Evolutionary conservation across 192 early-diverging fungal genomes (phyloP).

Genomic region (Coemansia pectinata): DNA sequence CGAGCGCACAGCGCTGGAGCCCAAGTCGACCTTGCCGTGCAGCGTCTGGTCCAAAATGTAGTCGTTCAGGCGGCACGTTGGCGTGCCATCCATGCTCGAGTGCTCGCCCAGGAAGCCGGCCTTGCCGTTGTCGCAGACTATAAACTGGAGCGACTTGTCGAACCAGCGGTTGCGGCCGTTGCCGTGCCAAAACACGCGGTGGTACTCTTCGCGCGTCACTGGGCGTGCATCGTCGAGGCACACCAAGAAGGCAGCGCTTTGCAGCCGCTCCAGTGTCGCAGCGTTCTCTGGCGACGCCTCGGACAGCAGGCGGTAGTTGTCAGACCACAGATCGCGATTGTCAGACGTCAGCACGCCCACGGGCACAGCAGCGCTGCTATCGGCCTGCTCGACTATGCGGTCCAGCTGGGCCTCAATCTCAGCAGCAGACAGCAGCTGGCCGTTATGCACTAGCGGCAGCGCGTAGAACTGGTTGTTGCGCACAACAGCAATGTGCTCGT

Average conservation of each 20-base stretch:
- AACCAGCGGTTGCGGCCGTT: slow-evolving; percentile 97
- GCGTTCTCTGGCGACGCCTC: slow-evolving; percentile 70
- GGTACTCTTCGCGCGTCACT: slow-evolving; percentile 85
- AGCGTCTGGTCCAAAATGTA: slow-evolving; percentile 62
- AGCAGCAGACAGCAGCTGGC: slow-evolving; percentile 75
- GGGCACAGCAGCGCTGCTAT: slow-evolving; percentile 65
- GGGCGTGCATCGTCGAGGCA: slow-evolving; percentile 89
- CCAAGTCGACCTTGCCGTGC: slow-evolving; percentile 74
- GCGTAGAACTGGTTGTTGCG: slow-evolving; percentile 91
- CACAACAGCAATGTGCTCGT: slow-evolving; percentile 85
- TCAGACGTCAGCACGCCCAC: slow-evolving; percentile 90
- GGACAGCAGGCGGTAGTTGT: slow-evolving; percentile 70
- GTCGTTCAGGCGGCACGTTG: slow-evolving; percentile 86
- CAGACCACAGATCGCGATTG: slow-evolving; percentile 93
- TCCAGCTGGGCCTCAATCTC: slow-evolving; percentile 83
- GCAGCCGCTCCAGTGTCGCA: slow-evolving; percentile 75
- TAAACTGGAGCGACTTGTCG: slow-evolving; percentile 96
- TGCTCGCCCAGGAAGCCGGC: slow-evolving; percentile 95
- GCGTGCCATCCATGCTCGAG: slow-evolving; percentile 94
- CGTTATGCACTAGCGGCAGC: slow-evolving; percentile 73
- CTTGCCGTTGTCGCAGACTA: slow-evolving; percentile 97
- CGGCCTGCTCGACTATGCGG: slow-evolving; percentile 68
- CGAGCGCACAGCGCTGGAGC: slow-evolving; percentile 56
- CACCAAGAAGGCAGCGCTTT: slow-evolving; percentile 83
- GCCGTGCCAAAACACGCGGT: slow-evolving; percentile 92